Percentiles rank a stretch among this genome's conserved stretches.
Conservation (phyloP, 345 rosid species). For the Excoecaria cochinchinensis region DNA sequence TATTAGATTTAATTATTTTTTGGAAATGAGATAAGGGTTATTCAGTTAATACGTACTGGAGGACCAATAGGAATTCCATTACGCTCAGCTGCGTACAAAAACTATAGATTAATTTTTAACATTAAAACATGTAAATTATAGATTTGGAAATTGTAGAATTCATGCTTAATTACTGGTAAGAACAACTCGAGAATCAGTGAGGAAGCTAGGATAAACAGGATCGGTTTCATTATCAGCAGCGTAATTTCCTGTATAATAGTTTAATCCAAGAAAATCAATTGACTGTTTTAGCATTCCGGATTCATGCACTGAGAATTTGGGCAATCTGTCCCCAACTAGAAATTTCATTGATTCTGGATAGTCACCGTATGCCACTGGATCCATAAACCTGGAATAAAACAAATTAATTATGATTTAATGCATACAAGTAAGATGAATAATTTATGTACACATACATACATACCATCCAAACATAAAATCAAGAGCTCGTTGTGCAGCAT, state of each 20-base stretch:
- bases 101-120: too few relatives aligned
- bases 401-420: background rate
- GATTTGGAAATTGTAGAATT: too few relatives aligned
- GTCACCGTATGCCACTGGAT: constrained; percentile 34
- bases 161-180: too few relatives aligned
- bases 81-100: too few relatives aligned
- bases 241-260: constrained; percentile 42
- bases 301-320: constrained; percentile 20
- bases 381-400: constrained; percentile 35
- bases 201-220: too few relatives aligned
- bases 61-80: too few relatives aligned
- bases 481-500: constrained; percentile 37
- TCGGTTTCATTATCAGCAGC: constrained; percentile 1
- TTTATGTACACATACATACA: background rate
- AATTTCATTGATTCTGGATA: constrained; percentile 36
- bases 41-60: too few relatives aligned
- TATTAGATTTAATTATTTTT: too few relatives aligned
- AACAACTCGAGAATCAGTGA: too few relatives aligned
- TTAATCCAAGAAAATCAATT: constrained; percentile 47
- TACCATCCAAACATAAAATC: constrained; percentile 47
- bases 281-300: constrained; percentile 37
- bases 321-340: constrained; percentile 28
- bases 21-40: too few relatives aligned
- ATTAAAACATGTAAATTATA: too few relatives aligned
- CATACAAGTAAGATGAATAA: too few relatives aligned